Evolutionary conservation across 75 land plant genomes (phyloP).

Genomic region (Pseudotsuga menziesii): DNA sequence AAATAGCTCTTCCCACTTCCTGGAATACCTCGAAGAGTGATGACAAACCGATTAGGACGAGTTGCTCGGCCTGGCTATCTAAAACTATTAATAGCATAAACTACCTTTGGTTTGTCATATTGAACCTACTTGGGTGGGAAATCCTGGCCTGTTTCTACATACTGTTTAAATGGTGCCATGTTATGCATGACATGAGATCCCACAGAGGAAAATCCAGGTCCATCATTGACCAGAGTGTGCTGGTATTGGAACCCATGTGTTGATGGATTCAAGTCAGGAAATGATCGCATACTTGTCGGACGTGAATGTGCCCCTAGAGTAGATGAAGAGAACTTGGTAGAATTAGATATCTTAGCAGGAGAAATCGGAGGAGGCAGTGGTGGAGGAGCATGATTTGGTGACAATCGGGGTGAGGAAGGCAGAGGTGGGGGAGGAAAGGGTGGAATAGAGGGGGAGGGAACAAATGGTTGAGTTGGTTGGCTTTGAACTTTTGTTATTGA

Average conservation of each 20-base stretch:
- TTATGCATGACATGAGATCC: too few relatives aligned
- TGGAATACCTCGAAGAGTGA: conserved; percentile 86
- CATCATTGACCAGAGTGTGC: neutral
- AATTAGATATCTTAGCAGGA: conserved; percentile 13
- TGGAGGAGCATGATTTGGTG: neutral
- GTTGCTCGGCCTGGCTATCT: conserved; percentile 54
- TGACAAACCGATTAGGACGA: conserved; percentile 72
- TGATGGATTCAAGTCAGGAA: conserved; percentile 13
- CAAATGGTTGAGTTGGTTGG: conserved; percentile 3
- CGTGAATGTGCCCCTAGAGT: neutral
- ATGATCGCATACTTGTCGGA: conserved; percentile 7
- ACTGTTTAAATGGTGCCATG: too few relatives aligned
- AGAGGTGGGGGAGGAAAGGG: conserved; percentile 29
- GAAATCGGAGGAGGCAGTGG: conserved; percentile 14
- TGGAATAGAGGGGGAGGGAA: conserved; percentile 23
- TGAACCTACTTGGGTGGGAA: conserved; percentile 11
- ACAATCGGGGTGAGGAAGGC: conserved; percentile 12
- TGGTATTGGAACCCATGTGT: conserved; percentile 3
- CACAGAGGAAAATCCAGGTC: neutral
- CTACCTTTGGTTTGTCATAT: conserved; percentile 36
- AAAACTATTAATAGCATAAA: conserved; percentile 59
- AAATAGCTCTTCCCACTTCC: conserved; percentile 93
- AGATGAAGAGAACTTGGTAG: neutral
- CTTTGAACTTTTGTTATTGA: conserved; percentile 1
- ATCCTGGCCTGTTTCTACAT: too few relatives aligned